phyloP scores from a whole-genome alignment of 2,329 filamentous ascomycete species.

The Endoconidiophora polonica region DNA sequence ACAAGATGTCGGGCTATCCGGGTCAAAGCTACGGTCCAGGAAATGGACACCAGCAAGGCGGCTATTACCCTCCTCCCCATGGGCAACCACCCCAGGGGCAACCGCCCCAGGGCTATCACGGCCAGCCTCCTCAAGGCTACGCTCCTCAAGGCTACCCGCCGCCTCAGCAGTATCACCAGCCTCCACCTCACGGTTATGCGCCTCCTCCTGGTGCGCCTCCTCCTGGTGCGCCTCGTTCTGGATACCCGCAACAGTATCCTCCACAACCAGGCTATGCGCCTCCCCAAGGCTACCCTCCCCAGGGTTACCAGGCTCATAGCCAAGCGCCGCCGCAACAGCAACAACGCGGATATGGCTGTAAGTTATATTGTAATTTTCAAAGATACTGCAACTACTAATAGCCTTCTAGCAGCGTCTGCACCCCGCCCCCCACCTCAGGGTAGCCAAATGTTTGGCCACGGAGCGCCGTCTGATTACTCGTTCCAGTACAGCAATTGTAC shows the following conservation, averaged over 20 bases:
- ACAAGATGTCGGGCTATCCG: constrained; percentile 12
- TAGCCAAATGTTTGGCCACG: constrained; percentile 59
- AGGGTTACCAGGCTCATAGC: constrained; percentile 1
- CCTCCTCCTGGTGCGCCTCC: not conserved
- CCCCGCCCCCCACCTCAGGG: constrained; percentile 51
- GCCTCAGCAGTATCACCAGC: not conserved
- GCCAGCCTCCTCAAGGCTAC: constrained; percentile 9
- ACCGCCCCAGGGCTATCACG: constrained; percentile 14
- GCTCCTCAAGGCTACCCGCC: constrained; percentile 9
- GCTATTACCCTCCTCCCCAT: constrained; percentile 15
- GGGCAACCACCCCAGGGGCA: constrained; percentile 11
- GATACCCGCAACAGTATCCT: not conserved
- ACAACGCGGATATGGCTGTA: constrained; percentile 12
- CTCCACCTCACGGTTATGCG: constrained; percentile 1
- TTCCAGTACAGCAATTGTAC: constrained; percentile 90
- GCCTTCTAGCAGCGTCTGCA: not conserved
- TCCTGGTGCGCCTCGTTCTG: constrained; percentile 1
- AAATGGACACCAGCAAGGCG: constrained; percentile 15
- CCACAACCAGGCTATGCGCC: constrained; percentile 2
- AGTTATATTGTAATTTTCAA: too few relatives aligned
- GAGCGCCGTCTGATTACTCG: constrained; percentile 62
- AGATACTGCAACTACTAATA: not conserved
- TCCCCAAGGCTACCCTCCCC: not conserved
- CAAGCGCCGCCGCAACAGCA: constrained; percentile 12
- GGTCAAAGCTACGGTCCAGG: constrained; percentile 16